These are phyloP conservation scores for Speleostelium caveatum DNA, from an alignment of 78 protist genomes.

Conservation along the genomic window DNA sequence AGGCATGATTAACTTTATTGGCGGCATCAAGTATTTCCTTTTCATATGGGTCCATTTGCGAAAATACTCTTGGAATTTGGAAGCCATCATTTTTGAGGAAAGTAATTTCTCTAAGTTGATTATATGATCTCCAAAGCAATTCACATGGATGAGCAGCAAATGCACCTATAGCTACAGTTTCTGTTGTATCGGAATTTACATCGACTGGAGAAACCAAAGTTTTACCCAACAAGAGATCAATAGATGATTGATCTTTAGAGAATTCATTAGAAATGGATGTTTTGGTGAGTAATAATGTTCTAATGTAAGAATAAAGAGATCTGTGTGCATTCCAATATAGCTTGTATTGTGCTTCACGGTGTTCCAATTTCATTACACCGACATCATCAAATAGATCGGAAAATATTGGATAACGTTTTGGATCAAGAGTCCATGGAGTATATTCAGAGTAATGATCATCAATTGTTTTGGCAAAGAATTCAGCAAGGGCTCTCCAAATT, in stretches of 20 bases:
- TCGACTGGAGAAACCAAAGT: not conserved
- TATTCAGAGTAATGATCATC: conserved; percentile 79
- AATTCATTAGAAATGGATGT: not conserved
- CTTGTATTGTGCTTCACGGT: conserved; percentile 39
- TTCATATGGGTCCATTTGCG: conserved; percentile 15
- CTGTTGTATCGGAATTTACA: not conserved
- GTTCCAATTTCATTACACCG: conserved; percentile 18
- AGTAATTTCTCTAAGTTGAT: conserved; percentile 57
- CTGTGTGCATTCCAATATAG: conserved; percentile 56
- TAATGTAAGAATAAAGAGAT: conserved; percentile 20
- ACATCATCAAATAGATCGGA: conserved; percentile 21
- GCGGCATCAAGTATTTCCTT: not conserved
- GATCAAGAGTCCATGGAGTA: conserved; percentile 77
- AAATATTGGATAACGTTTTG: conserved; percentile 59
- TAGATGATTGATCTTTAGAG: not conserved
- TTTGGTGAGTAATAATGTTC: conserved; percentile 6
- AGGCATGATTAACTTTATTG: conserved; percentile 56
- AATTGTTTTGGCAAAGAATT: conserved; percentile 75
- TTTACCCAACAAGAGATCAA: conserved; percentile 2
- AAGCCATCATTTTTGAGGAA: conserved; percentile 76
- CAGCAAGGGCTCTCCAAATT: conserved; percentile 62
- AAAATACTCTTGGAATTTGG: conserved; percentile 45
- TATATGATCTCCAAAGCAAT: conserved; percentile 64
- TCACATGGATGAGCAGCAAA: conserved; percentile 7
- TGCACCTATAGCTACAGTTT: conserved; percentile 45